phyloP scores from a whole-genome alignment of 139 green algal species.

The Chlorella vulgaris region DNA sequence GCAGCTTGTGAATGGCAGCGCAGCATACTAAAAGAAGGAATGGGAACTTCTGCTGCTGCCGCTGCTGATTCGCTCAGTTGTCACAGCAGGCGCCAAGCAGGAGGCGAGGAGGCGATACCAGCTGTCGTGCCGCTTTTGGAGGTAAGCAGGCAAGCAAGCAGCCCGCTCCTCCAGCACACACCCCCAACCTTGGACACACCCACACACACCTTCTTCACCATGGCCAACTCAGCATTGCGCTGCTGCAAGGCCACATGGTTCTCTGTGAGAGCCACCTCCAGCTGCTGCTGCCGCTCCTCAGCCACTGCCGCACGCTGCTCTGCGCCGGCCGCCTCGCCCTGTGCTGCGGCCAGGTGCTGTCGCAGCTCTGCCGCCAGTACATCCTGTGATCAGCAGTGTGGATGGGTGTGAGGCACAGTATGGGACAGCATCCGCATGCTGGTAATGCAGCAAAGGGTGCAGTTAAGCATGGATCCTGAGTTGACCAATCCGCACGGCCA shows the following conservation, averaged over 20 bases:
- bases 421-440: background rate
- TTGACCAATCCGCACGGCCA: no score
- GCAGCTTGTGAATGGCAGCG: no score
- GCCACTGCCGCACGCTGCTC: conserved; percentile 3
- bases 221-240: conserved; percentile 28
- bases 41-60: background rate
- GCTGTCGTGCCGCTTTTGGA: no score
- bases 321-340: background rate
- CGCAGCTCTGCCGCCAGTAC: conserved; percentile 11
- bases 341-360: conserved; percentile 18
- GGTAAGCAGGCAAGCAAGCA: no score
- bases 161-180: no score
- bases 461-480: no score
- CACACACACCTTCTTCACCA: conserved; percentile 20
- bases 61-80: background rate
- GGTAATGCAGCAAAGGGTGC: no score
- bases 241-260: conserved; percentile 29
- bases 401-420: background rate
- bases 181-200: no score
- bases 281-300: conserved; percentile 32
- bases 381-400: background rate
- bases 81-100: background rate
- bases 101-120: no score
- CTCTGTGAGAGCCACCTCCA: conserved; percentile 40
- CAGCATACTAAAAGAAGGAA: background rate